Percentiles rank a stretch among this genome's conserved stretches.
These are phyloP conservation scores for Eucalyptus tenuipes DNA, from an alignment of 345 rosid genomes.

Conservation along the genomic window DNA sequence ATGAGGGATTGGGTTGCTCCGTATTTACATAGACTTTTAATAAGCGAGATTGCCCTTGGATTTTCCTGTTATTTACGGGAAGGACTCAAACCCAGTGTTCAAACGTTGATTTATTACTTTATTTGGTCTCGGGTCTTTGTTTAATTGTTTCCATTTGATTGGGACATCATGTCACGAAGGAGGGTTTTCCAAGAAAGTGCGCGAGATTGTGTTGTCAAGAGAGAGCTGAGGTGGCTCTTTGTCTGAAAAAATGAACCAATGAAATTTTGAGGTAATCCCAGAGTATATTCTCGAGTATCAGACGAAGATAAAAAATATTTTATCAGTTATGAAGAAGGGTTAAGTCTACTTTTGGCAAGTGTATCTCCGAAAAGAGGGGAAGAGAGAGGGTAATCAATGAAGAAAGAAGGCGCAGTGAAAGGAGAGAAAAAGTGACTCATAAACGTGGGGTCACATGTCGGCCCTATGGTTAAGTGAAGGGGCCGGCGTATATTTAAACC, in stretches of 20 bases:
- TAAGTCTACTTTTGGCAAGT: not conserved
- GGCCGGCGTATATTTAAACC: not conserved
- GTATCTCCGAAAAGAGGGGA: not conserved
- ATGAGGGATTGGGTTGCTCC: not conserved
- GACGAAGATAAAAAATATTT: not conserved
- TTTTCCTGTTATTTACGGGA: not conserved
- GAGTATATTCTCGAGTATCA: not conserved
- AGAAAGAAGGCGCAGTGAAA: not conserved
- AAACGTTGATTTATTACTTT: not conserved
- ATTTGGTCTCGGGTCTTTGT: not conserved
- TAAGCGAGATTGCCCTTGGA: not conserved
- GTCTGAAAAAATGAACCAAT: not conserved
- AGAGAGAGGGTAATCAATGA: not conserved
- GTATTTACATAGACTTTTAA: not conserved
- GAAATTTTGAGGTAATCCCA: not conserved
- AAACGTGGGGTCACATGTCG: not conserved
- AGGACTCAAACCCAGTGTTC: not conserved
- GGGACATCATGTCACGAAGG: not conserved
- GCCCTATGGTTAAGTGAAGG: not conserved
- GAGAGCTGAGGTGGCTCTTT: not conserved
- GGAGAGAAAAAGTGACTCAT: not conserved
- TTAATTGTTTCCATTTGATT: not conserved
- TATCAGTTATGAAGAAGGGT: not conserved
- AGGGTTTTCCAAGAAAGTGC: not conserved
- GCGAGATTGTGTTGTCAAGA: not conserved